Conservation (phyloP, 2,329 filamentous ascomycete genomes). For the Aspergillus clavatus region DNA sequence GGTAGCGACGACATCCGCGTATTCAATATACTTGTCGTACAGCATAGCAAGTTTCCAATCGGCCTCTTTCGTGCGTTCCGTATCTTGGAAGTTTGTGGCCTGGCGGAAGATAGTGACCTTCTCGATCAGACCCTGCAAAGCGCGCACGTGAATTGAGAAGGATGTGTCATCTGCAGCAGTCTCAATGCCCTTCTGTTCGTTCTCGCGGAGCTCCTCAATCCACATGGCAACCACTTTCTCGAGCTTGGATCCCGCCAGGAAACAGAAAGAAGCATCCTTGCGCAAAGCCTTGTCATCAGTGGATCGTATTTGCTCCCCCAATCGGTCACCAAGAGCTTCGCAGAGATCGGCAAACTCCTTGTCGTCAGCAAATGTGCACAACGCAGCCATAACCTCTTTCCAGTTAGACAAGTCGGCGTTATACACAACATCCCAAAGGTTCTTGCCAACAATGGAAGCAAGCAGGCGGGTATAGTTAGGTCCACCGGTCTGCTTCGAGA, state of each 20-base stretch:
- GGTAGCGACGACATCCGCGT: conserved; percentile 87
- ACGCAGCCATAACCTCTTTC: conserved; percentile 93
- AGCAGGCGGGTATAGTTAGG: conserved; percentile 91
- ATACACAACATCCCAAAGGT: conserved; percentile 96
- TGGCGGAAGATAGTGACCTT: conserved; percentile 96
- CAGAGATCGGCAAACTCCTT: conserved; percentile 91
- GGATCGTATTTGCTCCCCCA: conserved; percentile 62
- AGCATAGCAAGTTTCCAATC: conserved; percentile 86
- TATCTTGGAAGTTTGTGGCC: conserved; percentile 85
- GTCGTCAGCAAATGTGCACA: conserved; percentile 92
- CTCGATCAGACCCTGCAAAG: conserved; percentile 90
- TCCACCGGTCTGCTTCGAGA: conserved; percentile 72
- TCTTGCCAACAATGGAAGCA: conserved; percentile 89
- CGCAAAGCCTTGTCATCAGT: conserved; percentile 56
- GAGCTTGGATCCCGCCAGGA: conserved; percentile 88
- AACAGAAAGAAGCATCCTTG: conserved; percentile 95
- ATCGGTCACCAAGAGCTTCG: conserved; percentile 86
- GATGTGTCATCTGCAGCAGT: conserved; percentile 67
- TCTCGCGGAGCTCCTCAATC: conserved; percentile 82
- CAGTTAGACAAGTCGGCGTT: conserved; percentile 89
- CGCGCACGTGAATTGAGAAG: conserved; percentile 86
- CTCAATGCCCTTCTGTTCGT: conserved; percentile 69
- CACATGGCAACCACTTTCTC: conserved; percentile 96
- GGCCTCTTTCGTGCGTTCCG: conserved; percentile 63
- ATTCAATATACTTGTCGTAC: conserved; percentile 95